These are phyloP conservation scores for Ulota crispa DNA, from an alignment of 225 moss, liverwort and hornwort genomes.

Conservation along the genomic window DNA sequence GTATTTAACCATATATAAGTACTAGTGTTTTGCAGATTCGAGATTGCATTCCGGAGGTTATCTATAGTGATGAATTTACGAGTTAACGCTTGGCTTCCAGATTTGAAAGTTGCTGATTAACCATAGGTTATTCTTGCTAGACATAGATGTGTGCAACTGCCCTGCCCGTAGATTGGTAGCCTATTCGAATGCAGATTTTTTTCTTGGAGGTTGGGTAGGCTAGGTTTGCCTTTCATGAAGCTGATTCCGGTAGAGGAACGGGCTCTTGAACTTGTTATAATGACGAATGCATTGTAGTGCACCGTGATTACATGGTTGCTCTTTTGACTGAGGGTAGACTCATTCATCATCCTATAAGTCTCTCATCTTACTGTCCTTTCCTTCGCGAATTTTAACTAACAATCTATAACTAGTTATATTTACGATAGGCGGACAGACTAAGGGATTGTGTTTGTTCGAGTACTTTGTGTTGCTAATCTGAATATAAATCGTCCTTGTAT, in stretches of 20 bases:
- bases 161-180: background rate
- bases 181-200: background rate
- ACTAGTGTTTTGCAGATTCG: conserved; percentile 12
- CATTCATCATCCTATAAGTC: background rate
- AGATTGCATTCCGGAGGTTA: conserved; percentile 13
- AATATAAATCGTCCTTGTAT: too few species aligned
- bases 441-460: too few species aligned
- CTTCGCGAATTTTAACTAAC: background rate
- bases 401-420: background rate
- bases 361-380: background rate
- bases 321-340: background rate
- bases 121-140: background rate
- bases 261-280: conserved; percentile 14
- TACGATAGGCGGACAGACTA: too few species aligned
- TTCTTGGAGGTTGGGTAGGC: background rate
- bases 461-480: too few species aligned
- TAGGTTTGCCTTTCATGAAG: conserved; percentile 4
- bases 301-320: background rate
- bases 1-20: background rate
- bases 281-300: conserved; percentile 33
- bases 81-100: conserved; percentile 1
- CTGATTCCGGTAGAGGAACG: background rate
- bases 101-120: conserved; percentile 9
- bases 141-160: conserved; percentile 5
- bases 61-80: background rate